These are phyloP conservation scores for Gracilariopsis chorda DNA, from an alignment of 23 red algal genomes.

Conservation along the genomic window DNA sequence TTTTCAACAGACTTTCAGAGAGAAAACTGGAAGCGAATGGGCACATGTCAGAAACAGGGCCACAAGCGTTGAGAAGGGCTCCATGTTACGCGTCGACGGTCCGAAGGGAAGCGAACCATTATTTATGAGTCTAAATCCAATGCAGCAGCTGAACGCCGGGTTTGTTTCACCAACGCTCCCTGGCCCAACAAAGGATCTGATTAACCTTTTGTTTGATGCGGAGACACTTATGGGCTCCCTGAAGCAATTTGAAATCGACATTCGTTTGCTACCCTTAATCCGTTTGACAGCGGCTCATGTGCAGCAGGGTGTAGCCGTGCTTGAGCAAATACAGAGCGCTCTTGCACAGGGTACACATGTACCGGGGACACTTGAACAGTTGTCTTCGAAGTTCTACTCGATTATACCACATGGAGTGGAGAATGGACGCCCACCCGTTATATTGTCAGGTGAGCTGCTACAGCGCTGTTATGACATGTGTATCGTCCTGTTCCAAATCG, in stretches of 20 bases:
- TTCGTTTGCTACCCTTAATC: slow-evolving; percentile 48
- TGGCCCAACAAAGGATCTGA: slow-evolving; percentile 18
- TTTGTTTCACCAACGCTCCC: slow-evolving; percentile 21
- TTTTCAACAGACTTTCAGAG: slow-evolving; percentile 44
- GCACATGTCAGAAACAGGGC: not conserved
- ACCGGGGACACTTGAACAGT: not conserved
- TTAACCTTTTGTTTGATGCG: slow-evolving; percentile 58
- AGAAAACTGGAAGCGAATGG: slow-evolving; percentile 46
- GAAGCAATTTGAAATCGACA: slow-evolving; percentile 48
- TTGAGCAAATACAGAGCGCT: slow-evolving; percentile 46
- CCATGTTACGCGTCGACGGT: not conserved
- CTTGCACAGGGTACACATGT: not conserved
- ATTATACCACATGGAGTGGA: slow-evolving; percentile 50
- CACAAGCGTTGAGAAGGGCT: not conserved
- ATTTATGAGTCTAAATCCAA: not conserved
- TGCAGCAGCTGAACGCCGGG: not conserved
- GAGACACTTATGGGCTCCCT: slow-evolving; percentile 30
- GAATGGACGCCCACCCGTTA: slow-evolving; percentile 49
- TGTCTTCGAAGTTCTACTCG: slow-evolving; percentile 61
- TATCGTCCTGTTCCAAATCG: slow-evolving; percentile 57
- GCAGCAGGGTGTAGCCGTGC: slow-evolving; percentile 40
- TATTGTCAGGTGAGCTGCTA: slow-evolving; percentile 1
- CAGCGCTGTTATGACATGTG: slow-evolving; percentile 56
- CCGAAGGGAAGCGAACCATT: slow-evolving; percentile 11
- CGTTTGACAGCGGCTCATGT: slow-evolving; percentile 36